Evolutionary conservation across 2,329 filamentous ascomycete species (phyloP).

Genomic region (Scorias spongiosa): DNA sequence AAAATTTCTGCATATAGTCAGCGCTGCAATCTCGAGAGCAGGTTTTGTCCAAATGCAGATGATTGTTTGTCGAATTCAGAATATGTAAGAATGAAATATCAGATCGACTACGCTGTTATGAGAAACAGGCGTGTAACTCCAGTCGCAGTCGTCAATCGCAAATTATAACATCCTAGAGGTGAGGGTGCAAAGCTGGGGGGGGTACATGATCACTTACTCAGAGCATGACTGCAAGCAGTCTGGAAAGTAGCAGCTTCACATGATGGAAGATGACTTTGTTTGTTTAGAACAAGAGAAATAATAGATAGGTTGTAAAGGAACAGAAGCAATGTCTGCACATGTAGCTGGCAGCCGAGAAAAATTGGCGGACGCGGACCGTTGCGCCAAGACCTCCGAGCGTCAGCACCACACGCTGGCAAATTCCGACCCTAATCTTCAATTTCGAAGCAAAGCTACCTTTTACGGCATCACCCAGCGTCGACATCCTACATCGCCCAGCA

Average conservation of each 20-base stretch:
- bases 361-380: not conserved
- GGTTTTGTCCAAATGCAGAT: too few species aligned
- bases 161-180: conserved; percentile 83
- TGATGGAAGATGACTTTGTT: not conserved
- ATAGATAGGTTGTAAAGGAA: too few species aligned
- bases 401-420: not conserved
- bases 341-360: not conserved
- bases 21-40: too few species aligned
- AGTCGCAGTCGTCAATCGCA: conserved; percentile 83
- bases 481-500: not conserved
- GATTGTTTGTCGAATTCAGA: conserved; percentile 43
- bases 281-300: too few species aligned
- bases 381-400: not conserved
- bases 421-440: not conserved
- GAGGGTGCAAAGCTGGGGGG: not conserved
- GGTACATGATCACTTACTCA: not conserved
- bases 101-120: conserved; percentile 58
- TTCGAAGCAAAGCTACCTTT: not conserved
- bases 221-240: not conserved
- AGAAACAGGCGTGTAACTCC: conserved; percentile 86
- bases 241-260: not conserved
- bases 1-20: too few species aligned
- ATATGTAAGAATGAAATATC: conserved; percentile 99
- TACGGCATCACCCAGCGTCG: not conserved
- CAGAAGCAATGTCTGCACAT: not conserved